Base-by-base conservation (phyloP, 306 rosid genomes). In the Casuarina equisetifolia region DNA sequence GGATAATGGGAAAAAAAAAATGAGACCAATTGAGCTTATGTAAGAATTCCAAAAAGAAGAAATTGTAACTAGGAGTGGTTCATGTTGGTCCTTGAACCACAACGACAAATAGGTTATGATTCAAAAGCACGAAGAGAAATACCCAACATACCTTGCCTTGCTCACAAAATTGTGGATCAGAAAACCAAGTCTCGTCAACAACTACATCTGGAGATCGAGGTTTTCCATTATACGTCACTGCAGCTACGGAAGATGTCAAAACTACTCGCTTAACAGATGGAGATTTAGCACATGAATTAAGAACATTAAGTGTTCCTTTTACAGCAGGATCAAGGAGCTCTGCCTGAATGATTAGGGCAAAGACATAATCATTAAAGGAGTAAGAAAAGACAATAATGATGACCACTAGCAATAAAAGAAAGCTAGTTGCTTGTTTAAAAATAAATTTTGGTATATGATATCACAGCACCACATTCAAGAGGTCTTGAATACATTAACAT, bases 261-360 rank as follows among this genome's bases (percentile, higher is more conserved):
- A 88, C 84, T 53, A 88, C 85, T 73, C 89, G 85, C 58, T 76
- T 88, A 40, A 88, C 70, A 62, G 91, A 82, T 19, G 80, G 57
- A 7, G 63, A 73, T 69, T 85, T 88, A 0, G 79, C 80, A 81
- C 81, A 77, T 1, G 87, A 74, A 10, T 76, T 83, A 17, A 88
- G 87, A 70, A 88, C 91, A 64, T 88, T 88, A 38, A 85, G 91
- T 62, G 91, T 88, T 64, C 89, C 91, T 81, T 88, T 88, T 72
- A 88, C 62, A 20, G 91, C 91, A 78, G 91, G 91, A 17, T 85
- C 87, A 80, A 88, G 70, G 20, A 88, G 80, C 51, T 88, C 89
- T 4, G 82, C 89, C 91, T 88, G 87, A 74, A 77, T 55, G 74
- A 15, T 49, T 51, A 17, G 49, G 40, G 39, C 1, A 46, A 46